Evolutionary conservation across 441 rosid species (phyloP), one percentile per base, ranked within the genome.

Genomic region (Eruca vesicaria): DNA sequence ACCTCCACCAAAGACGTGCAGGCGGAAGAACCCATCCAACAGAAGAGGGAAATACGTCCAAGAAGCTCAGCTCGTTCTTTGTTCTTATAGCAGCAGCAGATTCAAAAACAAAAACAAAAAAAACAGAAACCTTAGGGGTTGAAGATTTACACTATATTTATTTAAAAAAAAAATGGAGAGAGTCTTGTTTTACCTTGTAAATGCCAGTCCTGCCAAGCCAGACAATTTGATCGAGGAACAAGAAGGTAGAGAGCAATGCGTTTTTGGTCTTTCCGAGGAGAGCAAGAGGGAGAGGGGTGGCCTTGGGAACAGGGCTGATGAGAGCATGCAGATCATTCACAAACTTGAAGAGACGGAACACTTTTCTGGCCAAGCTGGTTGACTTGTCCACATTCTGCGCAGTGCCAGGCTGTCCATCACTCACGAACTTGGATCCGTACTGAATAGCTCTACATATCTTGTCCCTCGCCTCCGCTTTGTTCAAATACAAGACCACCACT

Each of bases 261-360:
- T 95, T 95, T 66, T 95, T 95, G 23, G 98, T 92, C 97, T 95
- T 95, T 76, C 99, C 98, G 57, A 95, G 86, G 48, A 92, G 80
- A 81, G 86, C 86, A 80, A 95, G 90, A 4, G 97, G 87, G 53
- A 95, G 86, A 3, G 99, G 98, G 73, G 97, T 90, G 77, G 92
- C 98, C 80, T 86, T 89, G 19, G 99, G 94, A 73, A 89, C 86
- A 58, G 99, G 99, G 76, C 93, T 91, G 59, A 93, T 84, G 71
- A 95, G 97, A 58, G 72, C 93, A 15, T 93, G 96, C 75, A 95
- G 85, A 82, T 95, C 99, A 82, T 95, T 95, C 83, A 92, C 88
- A 78, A 91, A 95, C 99, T 92, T 94, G 70, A 94, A 89, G 72
- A 94, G 92, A 71, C 99, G 97, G 81, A 94, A 94, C 72, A 94